Evolutionary conservation across 2,329 filamentous ascomycete genomes (phyloP), one percentile per base, ranked within the genome.

Genomic region (Colletotrichum sp.): DNA sequence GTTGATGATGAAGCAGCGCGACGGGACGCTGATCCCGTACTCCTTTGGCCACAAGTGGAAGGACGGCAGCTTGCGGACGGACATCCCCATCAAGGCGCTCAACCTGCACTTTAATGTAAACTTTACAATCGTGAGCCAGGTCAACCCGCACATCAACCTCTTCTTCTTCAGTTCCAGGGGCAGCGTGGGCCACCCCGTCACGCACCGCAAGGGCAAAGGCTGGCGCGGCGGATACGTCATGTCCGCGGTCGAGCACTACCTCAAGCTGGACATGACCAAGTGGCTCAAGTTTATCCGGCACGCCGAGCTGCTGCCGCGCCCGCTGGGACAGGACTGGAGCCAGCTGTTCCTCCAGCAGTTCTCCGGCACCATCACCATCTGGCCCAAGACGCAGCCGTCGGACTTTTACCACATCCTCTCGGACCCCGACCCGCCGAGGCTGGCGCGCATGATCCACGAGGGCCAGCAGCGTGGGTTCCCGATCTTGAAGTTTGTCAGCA

Each of bases 41-140:
- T 98, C 95, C 1, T 99, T 99, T 82, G 97, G 97, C 0, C 96
- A 98, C 88, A 98, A 98, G 86, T 99, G 97, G 97, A 99, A 99
- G 85, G 97, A 99, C 83, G 97, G 97, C 69, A 97, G 94, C 79
- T 87, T 99, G 71, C 91, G 97, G 48, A 99, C 97, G 2, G 97
- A 99, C 81, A 98, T 99, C 32, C 97, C 97, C 0, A 92, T 99
- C 81, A 97, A 96, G 84, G 94, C 96, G 3, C 89, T 99, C 68
- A 98, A 99, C 83, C 89, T 98, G 2, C 95, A 98, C 82, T 99
- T 99, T 88, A 98, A 98, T 83, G 97, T 98, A 84, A 98, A 98
- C 83, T 99, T 98, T 84, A 96, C 95, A 78, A 96, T 99, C 78
- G 97, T 93, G 80, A 90, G 89, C 79, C 91, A 96, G 86, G 96